phyloP scores from a whole-genome alignment of 2,329 filamentous ascomycete species.

The Trichoderma harzianum region DNA sequence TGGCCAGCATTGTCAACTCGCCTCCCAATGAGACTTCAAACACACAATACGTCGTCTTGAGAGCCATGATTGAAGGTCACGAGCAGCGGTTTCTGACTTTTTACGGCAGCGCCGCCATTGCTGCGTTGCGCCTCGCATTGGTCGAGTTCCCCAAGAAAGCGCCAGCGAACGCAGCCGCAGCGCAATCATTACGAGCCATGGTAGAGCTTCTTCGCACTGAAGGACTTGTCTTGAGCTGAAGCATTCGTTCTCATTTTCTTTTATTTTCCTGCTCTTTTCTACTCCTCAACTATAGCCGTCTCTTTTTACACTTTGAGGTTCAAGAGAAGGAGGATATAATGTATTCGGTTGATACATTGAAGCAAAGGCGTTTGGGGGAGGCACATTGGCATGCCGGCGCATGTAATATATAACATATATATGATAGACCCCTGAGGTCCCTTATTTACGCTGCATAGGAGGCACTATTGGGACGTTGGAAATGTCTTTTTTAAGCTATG shows the following conservation, averaged over 20 bases:
- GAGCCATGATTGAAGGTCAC: constrained; percentile 68
- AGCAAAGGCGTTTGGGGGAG: constrained; percentile 17
- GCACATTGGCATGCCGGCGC: background rate
- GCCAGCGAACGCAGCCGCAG: constrained; percentile 45
- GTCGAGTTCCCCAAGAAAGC: constrained; percentile 67
- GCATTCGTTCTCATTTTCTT: background rate
- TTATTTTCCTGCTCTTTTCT: background rate
- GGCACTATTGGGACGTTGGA: constrained; percentile 1
- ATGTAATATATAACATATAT: constrained; percentile 3
- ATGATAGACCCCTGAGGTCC: background rate
- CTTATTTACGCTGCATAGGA: background rate
- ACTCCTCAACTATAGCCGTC: background rate
- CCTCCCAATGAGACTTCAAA: constrained; percentile 64
- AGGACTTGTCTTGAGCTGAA: constrained; percentile 43
- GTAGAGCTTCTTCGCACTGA: constrained; percentile 51
- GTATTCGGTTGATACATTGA: constrained; percentile 7
- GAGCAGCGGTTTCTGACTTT: constrained; percentile 74
- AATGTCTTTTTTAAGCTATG: background rate
- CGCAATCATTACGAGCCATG: constrained; percentile 50
- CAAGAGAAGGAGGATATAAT: background rate
- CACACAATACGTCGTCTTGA: constrained; percentile 69
- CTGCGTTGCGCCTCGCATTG: constrained; percentile 65
- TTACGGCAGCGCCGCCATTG: constrained; percentile 75
- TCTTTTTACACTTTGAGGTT: background rate
- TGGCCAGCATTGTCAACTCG: constrained; percentile 75